Base-by-base conservation (phyloP, 1,284 basidiomycete genomes). In the Ceratobasidium sp. region DNA sequence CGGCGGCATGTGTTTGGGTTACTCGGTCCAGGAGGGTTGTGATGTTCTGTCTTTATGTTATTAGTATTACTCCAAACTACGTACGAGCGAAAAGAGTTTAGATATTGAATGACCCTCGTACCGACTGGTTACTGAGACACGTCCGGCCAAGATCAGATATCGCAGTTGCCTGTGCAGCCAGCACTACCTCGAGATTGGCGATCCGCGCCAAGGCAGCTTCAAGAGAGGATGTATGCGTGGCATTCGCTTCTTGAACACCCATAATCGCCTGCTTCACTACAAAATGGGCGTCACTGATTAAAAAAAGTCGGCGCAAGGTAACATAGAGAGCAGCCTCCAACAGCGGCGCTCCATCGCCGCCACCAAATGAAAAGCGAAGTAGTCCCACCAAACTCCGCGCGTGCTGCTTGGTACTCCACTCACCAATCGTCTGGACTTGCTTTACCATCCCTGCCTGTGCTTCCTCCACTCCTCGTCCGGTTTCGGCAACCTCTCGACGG, bases 211-310 rank as follows among this genome's bases (percentile, higher is more conserved):
- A 63, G 61, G 33, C 33, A 18, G 42, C 60, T 15, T 75, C 72
- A 4, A 75, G 49, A 15, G 44, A n/a, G 44, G 72, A 75, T 75
- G 72, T 75, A 75, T 75, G 72, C 72, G 72, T 61, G 7, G 51
- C 42, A 51, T 60, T 73, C 23, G 70, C 44, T n/a, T 63, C 56
- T 4, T 26, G n/a, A 5, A 73, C 2, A 20, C 39, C 26, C 44
- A 44, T 18, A 12, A 75, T 7, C 28, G 28, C 72, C 39, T 56
- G 60, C 20, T 75, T 49, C 13, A 75, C 72, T 75, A 23, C 20
- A n/a, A n/a, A n/a, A n/a, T n/a, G n/a, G n/a, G n/a, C n/a, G n/a
- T n/a, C n/a, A n/a, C n/a, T n/a, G n/a, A n/a, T n/a, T n/a, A n/a
- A n/a, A n/a, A n/a, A n/a, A n/a, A n/a, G n/a, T n/a, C n/a, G n/a